phyloP scores from a whole-genome alignment of 768 basidiomycete species.

The Lactifluus pinguis region DNA sequence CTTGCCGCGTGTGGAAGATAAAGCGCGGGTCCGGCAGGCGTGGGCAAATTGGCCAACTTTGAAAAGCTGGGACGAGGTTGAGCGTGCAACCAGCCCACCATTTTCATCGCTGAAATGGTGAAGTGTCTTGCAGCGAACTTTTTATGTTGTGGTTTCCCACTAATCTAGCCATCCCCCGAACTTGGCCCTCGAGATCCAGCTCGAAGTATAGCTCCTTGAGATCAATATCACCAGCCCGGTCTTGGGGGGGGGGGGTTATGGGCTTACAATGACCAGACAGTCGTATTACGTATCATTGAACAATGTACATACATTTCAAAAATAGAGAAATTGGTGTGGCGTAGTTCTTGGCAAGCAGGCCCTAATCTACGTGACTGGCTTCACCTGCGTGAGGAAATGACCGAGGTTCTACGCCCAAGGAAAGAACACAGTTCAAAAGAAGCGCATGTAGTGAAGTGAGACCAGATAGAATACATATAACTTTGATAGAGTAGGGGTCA shows the following conservation, averaged over 20 bases:
- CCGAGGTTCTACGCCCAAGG: neutral
- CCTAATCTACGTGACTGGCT: neutral
- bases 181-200: slow-evolving; percentile 68
- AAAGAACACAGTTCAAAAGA: neutral
- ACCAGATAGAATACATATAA: slow-evolving; percentile 17
- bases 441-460: neutral
- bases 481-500: neutral
- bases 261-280: neutral
- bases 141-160: no score
- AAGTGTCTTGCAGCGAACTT: slow-evolving; percentile 35
- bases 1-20: no score
- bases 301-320: slow-evolving; percentile 11
- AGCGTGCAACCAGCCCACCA: slow-evolving; percentile 18
- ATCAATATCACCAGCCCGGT: slow-evolving; percentile 36
- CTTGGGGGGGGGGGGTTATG: neutral
- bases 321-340: neutral
- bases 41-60: slow-evolving; percentile 75
- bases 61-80: slow-evolving; percentile 68
- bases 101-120: slow-evolving; percentile 7
- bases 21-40: slow-evolving; percentile 29
- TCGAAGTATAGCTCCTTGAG: slow-evolving; percentile 74
- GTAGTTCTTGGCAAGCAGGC: neutral
- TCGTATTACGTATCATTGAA: neutral
- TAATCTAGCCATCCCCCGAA: slow-evolving; percentile 65
- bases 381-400: neutral